These are phyloP conservation scores for Hypoxylon sp. DNA, from an alignment of 2,329 filamentous ascomycete genomes.

Conservation along the genomic window DNA sequence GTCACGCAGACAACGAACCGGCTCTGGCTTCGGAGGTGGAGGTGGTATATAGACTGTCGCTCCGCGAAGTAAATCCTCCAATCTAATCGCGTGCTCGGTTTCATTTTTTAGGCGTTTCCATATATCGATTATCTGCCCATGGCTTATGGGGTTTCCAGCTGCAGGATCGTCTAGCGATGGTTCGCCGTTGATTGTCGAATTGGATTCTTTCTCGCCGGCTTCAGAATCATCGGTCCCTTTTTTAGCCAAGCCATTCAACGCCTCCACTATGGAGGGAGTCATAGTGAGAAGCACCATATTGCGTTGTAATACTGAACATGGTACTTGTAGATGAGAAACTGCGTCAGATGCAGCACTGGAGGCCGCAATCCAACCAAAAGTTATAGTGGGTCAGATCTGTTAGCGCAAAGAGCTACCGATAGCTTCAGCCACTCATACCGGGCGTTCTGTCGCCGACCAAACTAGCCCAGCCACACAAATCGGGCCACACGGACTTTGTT, in stretches of 20 bases:
- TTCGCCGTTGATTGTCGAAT: slow-evolving; percentile 53
- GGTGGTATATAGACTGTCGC: slow-evolving; percentile 82
- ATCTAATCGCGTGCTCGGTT: slow-evolving; percentile 57
- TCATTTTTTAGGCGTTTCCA: slow-evolving; percentile 65
- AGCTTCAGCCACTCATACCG: slow-evolving; percentile 22
- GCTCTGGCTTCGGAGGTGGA: slow-evolving; percentile 82
- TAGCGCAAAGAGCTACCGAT: neutral
- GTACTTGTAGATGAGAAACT: slow-evolving; percentile 19
- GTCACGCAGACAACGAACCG: slow-evolving; percentile 64
- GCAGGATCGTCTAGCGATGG: slow-evolving; percentile 64
- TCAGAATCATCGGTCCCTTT: slow-evolving; percentile 10
- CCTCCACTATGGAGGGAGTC: slow-evolving; percentile 76
- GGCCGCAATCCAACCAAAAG: slow-evolving; percentile 11
- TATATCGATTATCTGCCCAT: slow-evolving; percentile 75
- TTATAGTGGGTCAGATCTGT: neutral
- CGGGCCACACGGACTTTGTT: neutral
- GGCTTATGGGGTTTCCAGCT: slow-evolving; percentile 77
- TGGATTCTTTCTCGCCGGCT: slow-evolving; percentile 37
- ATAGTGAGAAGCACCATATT: slow-evolving; percentile 84
- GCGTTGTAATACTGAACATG: slow-evolving; percentile 24
- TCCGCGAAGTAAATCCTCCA: slow-evolving; percentile 80
- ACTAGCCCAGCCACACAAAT: neutral
- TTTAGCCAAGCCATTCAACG: slow-evolving; percentile 59
- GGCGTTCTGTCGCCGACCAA: neutral
- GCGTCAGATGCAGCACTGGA: neutral